Evolutionary conservation across 306 rosid species (phyloP).

Genomic region (Prunus mongolica): DNA sequence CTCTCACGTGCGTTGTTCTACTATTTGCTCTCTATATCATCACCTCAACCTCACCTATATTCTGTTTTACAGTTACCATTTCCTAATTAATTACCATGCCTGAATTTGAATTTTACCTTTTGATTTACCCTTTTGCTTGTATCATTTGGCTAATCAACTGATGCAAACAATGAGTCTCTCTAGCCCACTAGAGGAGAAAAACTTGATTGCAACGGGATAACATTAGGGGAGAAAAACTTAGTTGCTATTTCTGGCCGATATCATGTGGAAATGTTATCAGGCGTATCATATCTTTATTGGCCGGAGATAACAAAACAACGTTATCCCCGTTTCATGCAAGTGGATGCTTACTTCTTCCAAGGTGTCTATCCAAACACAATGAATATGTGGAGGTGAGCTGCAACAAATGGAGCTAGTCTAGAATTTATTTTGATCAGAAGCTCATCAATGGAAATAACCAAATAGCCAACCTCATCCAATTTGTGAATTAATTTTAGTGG

Average conservation of each 20-base stretch:
- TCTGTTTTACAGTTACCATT: no score
- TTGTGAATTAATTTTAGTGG: neutral
- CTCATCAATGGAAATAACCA: neutral
- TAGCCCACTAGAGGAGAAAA: neutral
- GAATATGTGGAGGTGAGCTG: neutral
- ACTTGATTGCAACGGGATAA: no score
- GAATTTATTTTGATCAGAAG: neutral
- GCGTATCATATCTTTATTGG: no score
- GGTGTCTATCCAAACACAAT: neutral
- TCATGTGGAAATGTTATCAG: no score
- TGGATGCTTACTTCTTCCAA: neutral
- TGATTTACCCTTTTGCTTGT: neutral
- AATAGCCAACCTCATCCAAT: neutral
- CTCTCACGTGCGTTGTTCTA: slow-evolving; percentile 36
- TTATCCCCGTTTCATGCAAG: no score
- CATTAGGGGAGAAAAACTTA: no score
- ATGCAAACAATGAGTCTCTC: neutral
- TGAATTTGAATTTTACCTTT: no score
- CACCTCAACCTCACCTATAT: neutral
- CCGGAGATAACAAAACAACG: no score
- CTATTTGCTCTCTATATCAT: slow-evolving; percentile 14
- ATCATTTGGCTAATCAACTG: neutral
- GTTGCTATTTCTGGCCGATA: no score
- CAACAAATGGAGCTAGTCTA: neutral
- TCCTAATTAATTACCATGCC: no score